Conservation (phyloP, 1,139 yeast genomes). For the Kodamaea derodonti region DNA sequence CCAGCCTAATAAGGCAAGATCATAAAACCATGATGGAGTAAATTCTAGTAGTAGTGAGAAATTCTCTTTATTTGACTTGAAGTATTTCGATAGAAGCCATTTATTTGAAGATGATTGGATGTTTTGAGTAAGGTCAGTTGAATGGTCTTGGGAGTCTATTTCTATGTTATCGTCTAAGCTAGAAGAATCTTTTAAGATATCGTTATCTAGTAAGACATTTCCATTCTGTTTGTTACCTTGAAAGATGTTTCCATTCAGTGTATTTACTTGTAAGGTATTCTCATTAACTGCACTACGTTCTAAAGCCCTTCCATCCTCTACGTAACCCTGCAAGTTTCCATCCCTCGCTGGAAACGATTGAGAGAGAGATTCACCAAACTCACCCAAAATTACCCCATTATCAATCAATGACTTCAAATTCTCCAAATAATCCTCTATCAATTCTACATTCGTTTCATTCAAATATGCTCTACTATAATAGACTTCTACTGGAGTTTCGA, state of each 20-base stretch:
- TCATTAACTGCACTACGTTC: neutral
- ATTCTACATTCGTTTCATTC: slow-evolving; percentile 25
- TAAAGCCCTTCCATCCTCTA: neutral
- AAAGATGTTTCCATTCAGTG: neutral
- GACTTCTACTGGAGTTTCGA: slow-evolving; percentile 31
- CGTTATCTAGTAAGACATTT: neutral
- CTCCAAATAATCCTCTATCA: slow-evolving; percentile 26
- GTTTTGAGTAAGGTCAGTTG: slow-evolving; percentile 5
- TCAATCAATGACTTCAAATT: slow-evolving; percentile 28
- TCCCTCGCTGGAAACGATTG: too few species aligned
- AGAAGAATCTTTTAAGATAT: neutral
- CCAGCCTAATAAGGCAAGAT: slow-evolving; percentile 38
- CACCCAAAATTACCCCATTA: slow-evolving; percentile 19
- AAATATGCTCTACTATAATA: slow-evolving; percentile 37
- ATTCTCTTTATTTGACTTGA: slow-evolving; percentile 35
- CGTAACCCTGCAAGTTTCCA: slow-evolving; percentile 5
- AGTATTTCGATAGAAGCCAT: slow-evolving; percentile 28
- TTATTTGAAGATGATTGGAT: slow-evolving; percentile 19
- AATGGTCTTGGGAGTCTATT: neutral
- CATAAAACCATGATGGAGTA: slow-evolving; percentile 32
- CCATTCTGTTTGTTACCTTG: neutral
- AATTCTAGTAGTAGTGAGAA: slow-evolving; percentile 17
- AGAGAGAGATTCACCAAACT: too few species aligned
- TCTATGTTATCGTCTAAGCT: neutral
- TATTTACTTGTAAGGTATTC: neutral